Conservation (phyloP, 140 eudicot genomes). For the Ambrosia hybrid region DNA sequence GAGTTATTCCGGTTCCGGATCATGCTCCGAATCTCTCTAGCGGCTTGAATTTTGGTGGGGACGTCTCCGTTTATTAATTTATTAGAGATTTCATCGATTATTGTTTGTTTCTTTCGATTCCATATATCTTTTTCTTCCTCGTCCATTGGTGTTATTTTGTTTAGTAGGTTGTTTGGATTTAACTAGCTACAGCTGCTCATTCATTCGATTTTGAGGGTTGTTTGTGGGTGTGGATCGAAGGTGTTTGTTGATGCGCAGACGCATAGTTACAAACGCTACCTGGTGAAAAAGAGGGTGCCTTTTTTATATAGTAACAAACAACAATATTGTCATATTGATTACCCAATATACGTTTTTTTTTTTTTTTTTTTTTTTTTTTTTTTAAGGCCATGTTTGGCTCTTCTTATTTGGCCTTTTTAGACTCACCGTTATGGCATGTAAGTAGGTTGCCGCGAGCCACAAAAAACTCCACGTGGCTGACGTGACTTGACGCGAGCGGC, state of each 20-base stretch:
- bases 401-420: too few species aligned
- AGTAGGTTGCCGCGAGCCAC: too few species aligned
- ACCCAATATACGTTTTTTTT: too few species aligned
- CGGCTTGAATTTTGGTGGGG: constrained; percentile 51
- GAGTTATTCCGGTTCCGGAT: constrained; percentile 54
- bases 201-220: not conserved
- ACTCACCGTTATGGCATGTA: too few species aligned
- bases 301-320: too few species aligned
- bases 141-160: constrained; percentile 9
- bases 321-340: too few species aligned
- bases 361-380: too few species aligned
- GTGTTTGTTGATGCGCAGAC: constrained; percentile 1
- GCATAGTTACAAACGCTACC: constrained; percentile 4
- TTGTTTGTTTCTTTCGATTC: constrained; percentile 34
- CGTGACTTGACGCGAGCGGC: too few species aligned
- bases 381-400: too few species aligned
- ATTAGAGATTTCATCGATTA: constrained; percentile 44
- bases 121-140: constrained; percentile 32
- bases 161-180: not conserved
- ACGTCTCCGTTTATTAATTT: constrained; percentile 46
- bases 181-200: not conserved
- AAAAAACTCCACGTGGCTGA: too few species aligned
- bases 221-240: not conserved
- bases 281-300: constrained; percentile 12
- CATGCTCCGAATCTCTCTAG: constrained; percentile 55